Conservation (phyloP, 1,139 yeast species). For the Kluyveromyces sp. region DNA sequence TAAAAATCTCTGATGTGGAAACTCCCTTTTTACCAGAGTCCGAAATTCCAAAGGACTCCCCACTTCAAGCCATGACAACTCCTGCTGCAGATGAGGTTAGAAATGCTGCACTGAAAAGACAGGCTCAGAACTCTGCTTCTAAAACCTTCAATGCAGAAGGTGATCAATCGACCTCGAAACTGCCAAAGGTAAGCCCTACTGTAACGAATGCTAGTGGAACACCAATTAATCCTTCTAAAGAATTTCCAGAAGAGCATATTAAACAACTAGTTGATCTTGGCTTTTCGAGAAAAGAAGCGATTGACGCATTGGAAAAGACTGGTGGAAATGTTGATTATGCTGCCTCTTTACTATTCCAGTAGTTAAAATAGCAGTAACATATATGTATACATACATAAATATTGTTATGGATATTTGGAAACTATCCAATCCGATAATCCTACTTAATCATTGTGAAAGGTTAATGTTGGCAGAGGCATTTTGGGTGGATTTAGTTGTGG, state of each 20-base stretch:
- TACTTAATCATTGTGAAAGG: neutral
- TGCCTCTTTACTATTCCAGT: conserved; percentile 59
- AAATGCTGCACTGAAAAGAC: conserved; percentile 1
- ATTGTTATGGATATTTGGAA: neutral
- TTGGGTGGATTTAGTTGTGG: neutral
- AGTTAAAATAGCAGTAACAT: neutral
- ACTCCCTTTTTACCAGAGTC: conserved; percentile 66
- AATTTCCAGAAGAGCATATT: conserved; percentile 41
- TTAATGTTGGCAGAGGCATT: neutral
- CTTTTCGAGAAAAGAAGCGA: conserved; percentile 55
- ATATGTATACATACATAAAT: neutral
- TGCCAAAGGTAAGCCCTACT: neutral
- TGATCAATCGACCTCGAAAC: neutral
- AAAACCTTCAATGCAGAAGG: too few relatives aligned
- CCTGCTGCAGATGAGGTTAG: conserved; percentile 1
- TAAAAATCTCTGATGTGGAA: conserved; percentile 64
- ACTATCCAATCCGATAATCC: neutral
- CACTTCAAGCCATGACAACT: neutral
- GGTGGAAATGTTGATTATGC: conserved; percentile 80
- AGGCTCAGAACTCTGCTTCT: too few relatives aligned
- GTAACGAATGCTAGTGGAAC: neutral
- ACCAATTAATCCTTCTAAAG: neutral
- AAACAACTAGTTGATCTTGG: conserved; percentile 60
- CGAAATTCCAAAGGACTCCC: conserved; percentile 48
- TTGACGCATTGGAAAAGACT: conserved; percentile 56